Conservation (phyloP, 2,329 filamentous ascomycete genomes). For the Rutstroemia sp. region DNA sequence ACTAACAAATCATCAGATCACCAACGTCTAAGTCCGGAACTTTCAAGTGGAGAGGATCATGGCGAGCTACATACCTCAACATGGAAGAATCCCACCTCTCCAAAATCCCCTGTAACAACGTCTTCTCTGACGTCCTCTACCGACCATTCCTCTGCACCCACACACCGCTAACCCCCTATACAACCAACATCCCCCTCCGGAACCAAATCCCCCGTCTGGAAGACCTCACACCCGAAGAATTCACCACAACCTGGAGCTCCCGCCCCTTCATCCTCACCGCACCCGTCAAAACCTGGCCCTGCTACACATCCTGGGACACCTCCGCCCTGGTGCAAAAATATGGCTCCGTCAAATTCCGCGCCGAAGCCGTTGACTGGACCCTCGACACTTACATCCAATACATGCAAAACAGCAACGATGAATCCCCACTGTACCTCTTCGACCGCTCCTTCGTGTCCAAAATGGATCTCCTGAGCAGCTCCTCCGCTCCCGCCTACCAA, state of each 20-base stretch:
- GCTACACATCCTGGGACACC: conserved; percentile 66
- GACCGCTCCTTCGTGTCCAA: conserved; percentile 82
- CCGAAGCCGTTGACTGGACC: conserved; percentile 90
- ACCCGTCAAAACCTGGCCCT: conserved; percentile 76
- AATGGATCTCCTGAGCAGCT: conserved; percentile 61
- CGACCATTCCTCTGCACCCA: conserved; percentile 86
- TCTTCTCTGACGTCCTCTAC: conserved; percentile 87
- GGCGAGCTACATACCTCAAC: conserved; percentile 71
- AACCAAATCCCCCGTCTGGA: conserved; percentile 68
- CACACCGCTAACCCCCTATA: conserved; percentile 59
- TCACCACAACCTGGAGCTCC: conserved; percentile 67
- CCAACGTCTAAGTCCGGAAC: conserved; percentile 22
- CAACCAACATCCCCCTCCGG: conserved; percentile 58
- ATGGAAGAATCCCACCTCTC: conserved; percentile 45
- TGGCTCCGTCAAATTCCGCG: conserved; percentile 64
- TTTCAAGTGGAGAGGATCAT: conserved; percentile 67
- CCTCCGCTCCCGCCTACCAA: conserved; percentile 55
- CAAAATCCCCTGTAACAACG: conserved; percentile 61
- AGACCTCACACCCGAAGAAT: conserved; percentile 65
- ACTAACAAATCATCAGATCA: conserved; percentile 21
- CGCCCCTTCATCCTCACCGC: conserved; percentile 80
- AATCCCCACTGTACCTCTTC: conserved; percentile 89
- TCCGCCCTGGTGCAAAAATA: conserved; percentile 59
- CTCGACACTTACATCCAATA: conserved; percentile 76
- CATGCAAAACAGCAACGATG: conserved; percentile 71